Evolutionary conservation across 1,284 basidiomycete genomes (phyloP).

Genomic region (Rhizoctonia solani): DNA sequence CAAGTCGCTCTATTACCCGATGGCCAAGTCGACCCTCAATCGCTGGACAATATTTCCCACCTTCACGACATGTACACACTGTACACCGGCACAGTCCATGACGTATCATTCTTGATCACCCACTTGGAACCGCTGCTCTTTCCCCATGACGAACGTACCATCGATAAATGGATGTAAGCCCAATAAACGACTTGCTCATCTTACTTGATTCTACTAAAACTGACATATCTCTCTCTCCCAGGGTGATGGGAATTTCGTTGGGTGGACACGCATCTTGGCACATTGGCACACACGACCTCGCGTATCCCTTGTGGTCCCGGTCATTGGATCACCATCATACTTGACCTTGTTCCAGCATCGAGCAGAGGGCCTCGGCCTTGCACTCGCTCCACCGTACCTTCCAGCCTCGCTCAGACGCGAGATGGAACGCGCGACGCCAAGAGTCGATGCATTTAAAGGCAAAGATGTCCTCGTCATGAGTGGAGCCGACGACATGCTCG

Average conservation of each 20-base stretch:
- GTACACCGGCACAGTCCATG: constrained; percentile 50
- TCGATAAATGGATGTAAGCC: constrained; percentile 49
- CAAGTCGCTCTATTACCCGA: constrained; percentile 41
- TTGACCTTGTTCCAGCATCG: constrained; percentile 47
- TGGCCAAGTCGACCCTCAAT: constrained; percentile 39
- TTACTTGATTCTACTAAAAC: not conserved
- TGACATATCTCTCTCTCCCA: not conserved
- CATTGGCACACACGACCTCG: constrained; percentile 47
- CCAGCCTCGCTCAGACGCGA: constrained; percentile 46
- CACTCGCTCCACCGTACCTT: constrained; percentile 46
- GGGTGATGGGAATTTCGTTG: constrained; percentile 23
- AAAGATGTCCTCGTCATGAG: constrained; percentile 50
- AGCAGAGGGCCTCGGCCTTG: constrained; percentile 42
- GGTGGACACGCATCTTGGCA: constrained; percentile 39
- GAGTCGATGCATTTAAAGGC: constrained; percentile 43
- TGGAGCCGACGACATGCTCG: constrained; percentile 46
- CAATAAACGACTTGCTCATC: too few relatives aligned
- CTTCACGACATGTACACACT: constrained; percentile 48
- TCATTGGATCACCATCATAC: constrained; percentile 57
- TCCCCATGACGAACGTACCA: constrained; percentile 51
- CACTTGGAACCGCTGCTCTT: constrained; percentile 55
- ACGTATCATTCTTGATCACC: constrained; percentile 54
- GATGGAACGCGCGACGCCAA: constrained; percentile 39
- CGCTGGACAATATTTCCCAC: constrained; percentile 12
- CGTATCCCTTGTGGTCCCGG: constrained; percentile 53